Percentiles rank a stretch among this genome's conserved stretches.
phyloP scores from a whole-genome alignment of 2,329 filamentous ascomycete genomes.

The Paecilomyces sp. region DNA sequence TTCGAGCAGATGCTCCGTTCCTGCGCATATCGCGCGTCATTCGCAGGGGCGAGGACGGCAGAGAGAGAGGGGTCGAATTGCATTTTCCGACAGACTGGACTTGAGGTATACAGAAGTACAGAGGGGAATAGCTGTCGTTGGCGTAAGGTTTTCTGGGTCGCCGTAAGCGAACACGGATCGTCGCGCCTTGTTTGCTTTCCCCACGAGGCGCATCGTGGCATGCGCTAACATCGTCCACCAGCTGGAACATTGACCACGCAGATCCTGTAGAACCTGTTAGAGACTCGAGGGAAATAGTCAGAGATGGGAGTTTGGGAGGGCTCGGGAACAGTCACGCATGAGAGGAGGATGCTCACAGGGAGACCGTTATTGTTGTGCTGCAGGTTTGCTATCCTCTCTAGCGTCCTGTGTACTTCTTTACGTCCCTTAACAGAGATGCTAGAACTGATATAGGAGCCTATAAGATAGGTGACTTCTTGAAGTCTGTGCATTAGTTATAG shows the following conservation, averaged over 20 bases:
- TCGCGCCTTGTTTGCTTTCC: neutral
- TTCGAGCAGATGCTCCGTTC: neutral
- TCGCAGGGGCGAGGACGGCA: neutral
- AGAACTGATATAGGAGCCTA: neutral
- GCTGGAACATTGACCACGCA: neutral
- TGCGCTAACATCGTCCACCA: too few relatives aligned
- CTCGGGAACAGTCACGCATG: neutral
- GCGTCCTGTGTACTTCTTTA: neutral
- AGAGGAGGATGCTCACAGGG: neutral
- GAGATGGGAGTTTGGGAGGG: neutral
- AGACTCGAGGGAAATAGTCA: neutral
- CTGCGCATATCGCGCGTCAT: neutral
- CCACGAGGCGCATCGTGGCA: neutral
- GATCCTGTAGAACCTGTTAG: neutral
- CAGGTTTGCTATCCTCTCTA: neutral
- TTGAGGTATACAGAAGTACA: neutral
- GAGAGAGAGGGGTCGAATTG: neutral
- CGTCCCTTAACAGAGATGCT: neutral
- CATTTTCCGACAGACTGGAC: neutral
- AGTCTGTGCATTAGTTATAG: neutral
- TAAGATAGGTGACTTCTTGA: neutral
- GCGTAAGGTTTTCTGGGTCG: constrained; percentile 4
- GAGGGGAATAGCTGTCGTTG: neutral
- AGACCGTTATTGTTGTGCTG: neutral
- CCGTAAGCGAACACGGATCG: neutral